These are phyloP conservation scores for Cymbopogon flexuosus DNA, from an alignment of 202 grass and related monocot species.

Conservation along the genomic window DNA sequence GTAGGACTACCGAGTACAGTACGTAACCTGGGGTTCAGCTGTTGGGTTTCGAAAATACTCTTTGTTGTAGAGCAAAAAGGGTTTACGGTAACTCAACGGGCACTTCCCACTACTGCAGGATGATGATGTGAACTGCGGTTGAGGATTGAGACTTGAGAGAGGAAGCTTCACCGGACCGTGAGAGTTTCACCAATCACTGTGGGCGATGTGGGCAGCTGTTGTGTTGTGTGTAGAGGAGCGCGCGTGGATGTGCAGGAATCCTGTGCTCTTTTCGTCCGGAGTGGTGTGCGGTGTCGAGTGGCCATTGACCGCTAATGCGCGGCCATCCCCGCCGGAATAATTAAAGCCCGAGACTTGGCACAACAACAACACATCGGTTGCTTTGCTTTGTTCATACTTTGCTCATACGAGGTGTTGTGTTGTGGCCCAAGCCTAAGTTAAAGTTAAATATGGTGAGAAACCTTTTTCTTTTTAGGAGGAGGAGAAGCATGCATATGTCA, in stretches of 20 bases:
- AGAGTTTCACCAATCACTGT: background rate
- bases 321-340: constrained; percentile 30
- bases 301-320: constrained; percentile 26
- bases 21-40: no score
- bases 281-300: constrained; percentile 34
- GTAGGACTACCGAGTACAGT: background rate
- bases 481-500: no score
- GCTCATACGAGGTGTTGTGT: no score
- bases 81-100: no score
- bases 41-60: no score
- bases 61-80: no score
- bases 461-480: no score
- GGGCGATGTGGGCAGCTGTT: background rate
- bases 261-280: constrained; percentile 5
- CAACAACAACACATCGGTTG: background rate
- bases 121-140: background rate
- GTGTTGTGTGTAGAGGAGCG: background rate
- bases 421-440: background rate
- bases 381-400: background rate
- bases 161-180: background rate
- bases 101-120: no score
- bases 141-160: background rate
- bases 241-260: constrained; percentile 5
- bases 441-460: no score
- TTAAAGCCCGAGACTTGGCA: constrained; percentile 15